These are phyloP conservation scores for Vaccinium vitisidaea DNA, from an alignment of 148 eudicot genomes.

Conservation along the genomic window DNA sequence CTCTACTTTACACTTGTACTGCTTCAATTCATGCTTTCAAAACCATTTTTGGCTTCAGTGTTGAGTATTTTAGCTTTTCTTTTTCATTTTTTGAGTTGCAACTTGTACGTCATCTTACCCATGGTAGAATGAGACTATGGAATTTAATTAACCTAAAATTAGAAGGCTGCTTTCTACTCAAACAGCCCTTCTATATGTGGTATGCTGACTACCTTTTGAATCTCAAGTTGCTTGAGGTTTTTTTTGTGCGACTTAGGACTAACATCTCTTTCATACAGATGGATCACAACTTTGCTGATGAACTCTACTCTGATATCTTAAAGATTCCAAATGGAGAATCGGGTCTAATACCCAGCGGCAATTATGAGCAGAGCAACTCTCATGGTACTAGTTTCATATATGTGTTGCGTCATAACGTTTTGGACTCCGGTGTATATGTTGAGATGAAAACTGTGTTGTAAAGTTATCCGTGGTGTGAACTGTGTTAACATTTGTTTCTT, in stretches of 20 bases:
- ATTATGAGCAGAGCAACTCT: slow-evolving; percentile 6
- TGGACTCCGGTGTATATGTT: neutral
- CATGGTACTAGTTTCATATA: slow-evolving; percentile 20
- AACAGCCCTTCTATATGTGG: neutral
- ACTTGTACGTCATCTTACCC: neutral
- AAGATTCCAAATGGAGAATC: slow-evolving; percentile 19
- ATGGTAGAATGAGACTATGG: neutral
- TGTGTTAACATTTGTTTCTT: neutral
- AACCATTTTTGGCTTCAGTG: neutral
- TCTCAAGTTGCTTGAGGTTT: neutral
- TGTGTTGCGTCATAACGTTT: neutral
- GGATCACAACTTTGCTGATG: slow-evolving; percentile 31
- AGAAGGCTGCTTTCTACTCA: neutral
- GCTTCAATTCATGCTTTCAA: neutral
- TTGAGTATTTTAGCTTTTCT: neutral
- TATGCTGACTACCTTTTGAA: neutral
- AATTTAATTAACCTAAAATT: neutral
- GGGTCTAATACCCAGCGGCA: slow-evolving; percentile 15
- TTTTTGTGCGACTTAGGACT: neutral
- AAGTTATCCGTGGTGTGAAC: neutral
- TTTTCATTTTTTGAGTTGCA: neutral
- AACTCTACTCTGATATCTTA: slow-evolving; percentile 37
- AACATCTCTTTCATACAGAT: slow-evolving; percentile 15
- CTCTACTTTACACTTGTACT: neutral
- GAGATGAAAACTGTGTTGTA: neutral